Percentiles rank a stretch among this genome's conserved stretches.
Evolutionary conservation across 805 yeast species (phyloP).

Genomic region (Hanseniaspora hatyaiensis): DNA sequence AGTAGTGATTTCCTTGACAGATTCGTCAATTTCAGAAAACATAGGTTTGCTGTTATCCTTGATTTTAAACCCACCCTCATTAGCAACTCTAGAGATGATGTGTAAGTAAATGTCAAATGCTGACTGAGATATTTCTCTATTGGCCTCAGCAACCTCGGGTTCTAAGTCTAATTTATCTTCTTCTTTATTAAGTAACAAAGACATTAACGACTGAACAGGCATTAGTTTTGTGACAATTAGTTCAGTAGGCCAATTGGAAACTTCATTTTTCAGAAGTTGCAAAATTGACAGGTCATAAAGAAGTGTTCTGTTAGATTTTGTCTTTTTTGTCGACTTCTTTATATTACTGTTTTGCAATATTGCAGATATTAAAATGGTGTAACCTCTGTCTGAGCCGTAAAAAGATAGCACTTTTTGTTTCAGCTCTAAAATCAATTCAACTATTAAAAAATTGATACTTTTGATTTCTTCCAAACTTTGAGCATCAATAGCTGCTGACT

Average conservation of each 20-base stretch:
- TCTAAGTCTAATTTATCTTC: conserved; percentile 47
- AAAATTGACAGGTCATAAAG: conserved; percentile 11
- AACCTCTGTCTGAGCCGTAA: conserved; percentile 13
- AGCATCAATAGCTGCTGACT: conserved; percentile 3
- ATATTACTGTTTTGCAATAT: conserved; percentile 13
- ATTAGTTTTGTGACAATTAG: conserved; percentile 44
- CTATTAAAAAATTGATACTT: conserved; percentile 13
- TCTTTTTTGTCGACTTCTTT: conserved; percentile 2
- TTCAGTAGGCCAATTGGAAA: conserved; percentile 17
- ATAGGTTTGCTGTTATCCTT: conserved; percentile 6
- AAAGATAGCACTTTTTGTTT: conserved; percentile 6
- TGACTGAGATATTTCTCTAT: conserved; percentile 12
- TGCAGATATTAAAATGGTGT: conserved; percentile 15
- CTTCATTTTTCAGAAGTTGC: conserved; percentile 13
- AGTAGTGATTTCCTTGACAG: not conserved
- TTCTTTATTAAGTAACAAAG: not conserved
- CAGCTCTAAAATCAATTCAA: conserved; percentile 2
- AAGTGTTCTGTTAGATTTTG: not conserved
- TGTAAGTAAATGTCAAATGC: conserved; percentile 15
- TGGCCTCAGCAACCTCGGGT: conserved; percentile 42
- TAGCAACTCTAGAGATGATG: conserved; percentile 13
- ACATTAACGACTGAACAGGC: conserved; percentile 54
- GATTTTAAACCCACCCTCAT: conserved; percentile 4
- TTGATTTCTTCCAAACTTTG: conserved; percentile 5
- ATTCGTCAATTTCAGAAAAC: conserved; percentile 6